Evolutionary conservation across 148 eudicot species (phyloP), one percentile per base, ranked within the genome.

Genomic region (Persicaria maculosa): DNA sequence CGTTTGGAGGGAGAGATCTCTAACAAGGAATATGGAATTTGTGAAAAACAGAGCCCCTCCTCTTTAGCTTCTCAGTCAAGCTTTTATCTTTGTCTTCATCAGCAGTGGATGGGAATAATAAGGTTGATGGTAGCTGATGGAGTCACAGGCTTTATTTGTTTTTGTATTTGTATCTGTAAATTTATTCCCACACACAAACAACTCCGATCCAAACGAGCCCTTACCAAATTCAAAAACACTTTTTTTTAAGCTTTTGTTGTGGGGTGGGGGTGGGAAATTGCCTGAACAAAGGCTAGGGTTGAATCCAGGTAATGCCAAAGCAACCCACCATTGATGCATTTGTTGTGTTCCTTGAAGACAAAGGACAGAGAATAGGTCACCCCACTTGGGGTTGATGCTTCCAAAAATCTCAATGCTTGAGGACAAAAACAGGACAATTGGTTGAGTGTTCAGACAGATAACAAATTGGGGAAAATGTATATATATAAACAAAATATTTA

Each of bases 211-310:
- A 71, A 71, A 71, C 73, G 31, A 17, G 31, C 50, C 54, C 12
- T 46, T 3, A 15, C 72, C 22, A 71, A 71, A 71, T 22, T 22
- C 43, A 46, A 19, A 10, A 19, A 31, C n/a, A 36, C n/a, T 9
- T 20, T 57, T 19, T 7, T 19, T 7, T 9, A 65, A 25, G 9
- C 9, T 12, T 46, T 71, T 48, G 54, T 25, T 48, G 31, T 71
- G 50, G 73, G 5, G 46, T 67, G n/a, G 15, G 44, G 40, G 46
- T 67, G 54, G 72, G 73, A 46, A 71, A 71, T 71, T 45, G 73
- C 54, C 52, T 71, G 73, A 71, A 71, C 54, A 71, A 71, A 8
- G 73, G 73, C 31, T 45, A 48, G 73, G 73, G 73, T 71, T 71
- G 16, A 65, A 65, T 46, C 73, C 73, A 71, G 17, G 52, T 47